These are phyloP conservation scores for Boletus subcaerulescens DNA, from an alignment of 768 basidiomycete species.

Conservation along the genomic window DNA sequence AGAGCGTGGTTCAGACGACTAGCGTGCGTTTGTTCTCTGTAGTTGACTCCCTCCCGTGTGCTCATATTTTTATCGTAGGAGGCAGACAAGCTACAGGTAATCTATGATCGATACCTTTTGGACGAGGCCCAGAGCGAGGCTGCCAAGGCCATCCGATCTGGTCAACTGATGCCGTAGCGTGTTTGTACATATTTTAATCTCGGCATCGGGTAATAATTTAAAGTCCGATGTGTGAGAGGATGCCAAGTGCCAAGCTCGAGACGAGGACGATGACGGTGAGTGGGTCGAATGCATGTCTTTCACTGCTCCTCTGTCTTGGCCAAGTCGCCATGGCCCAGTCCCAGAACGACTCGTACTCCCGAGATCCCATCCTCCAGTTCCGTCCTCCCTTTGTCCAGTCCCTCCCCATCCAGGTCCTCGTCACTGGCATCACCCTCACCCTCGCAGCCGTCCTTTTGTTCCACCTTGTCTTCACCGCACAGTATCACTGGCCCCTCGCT, in stretches of 20 bases:
- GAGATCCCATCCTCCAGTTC: constrained; percentile 75
- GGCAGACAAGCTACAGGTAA: constrained; percentile 41
- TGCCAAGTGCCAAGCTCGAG: not conserved
- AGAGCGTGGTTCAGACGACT: constrained; percentile 45
- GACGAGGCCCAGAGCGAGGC: constrained; percentile 55
- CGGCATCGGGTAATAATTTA: not conserved
- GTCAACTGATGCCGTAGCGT: constrained; percentile 36
- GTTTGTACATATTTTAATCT: no score
- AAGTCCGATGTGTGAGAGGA: not conserved
- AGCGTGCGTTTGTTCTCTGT: constrained; percentile 29
- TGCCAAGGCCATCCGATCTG: constrained; percentile 49
- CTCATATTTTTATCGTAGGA: constrained; percentile 25
- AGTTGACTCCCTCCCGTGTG: not conserved
- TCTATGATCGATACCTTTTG: constrained; percentile 54
- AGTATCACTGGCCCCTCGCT: constrained; percentile 94
- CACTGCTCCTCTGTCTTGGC: constrained; percentile 9
- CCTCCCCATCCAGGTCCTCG: constrained; percentile 85
- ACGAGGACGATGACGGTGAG: not conserved
- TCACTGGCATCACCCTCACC: constrained; percentile 82
- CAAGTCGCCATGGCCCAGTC: constrained; percentile 24
- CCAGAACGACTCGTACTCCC: constrained; percentile 6
- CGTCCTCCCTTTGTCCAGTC: constrained; percentile 84
- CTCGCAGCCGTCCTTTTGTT: constrained; percentile 83
- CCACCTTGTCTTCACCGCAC: constrained; percentile 91
- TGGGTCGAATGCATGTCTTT: not conserved